A percentile compares a stretch with the other conserved stretches of the same genome.
phyloP scores from a whole-genome alignment of 495 filamentous ascomycete species.

The Talaromyces borbonicus region DNA sequence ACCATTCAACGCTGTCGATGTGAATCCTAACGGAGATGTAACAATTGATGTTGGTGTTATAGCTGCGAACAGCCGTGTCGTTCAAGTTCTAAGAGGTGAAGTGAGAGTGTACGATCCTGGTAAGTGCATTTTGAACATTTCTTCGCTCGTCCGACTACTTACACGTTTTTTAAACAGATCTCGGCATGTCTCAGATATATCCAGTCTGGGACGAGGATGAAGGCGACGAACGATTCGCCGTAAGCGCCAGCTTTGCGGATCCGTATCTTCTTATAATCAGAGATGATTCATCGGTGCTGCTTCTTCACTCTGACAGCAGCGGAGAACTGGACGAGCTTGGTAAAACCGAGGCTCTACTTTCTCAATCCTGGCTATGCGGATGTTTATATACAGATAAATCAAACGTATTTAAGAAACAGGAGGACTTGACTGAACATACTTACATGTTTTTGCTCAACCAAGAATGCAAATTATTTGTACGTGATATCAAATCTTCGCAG shows the following conservation, averaged over 20 bases:
- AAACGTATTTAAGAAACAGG: constrained; percentile 42
- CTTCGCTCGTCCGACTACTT: constrained; percentile 10
- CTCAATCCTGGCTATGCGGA: constrained; percentile 65
- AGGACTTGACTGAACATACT: constrained; percentile 30
- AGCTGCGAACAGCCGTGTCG: constrained; percentile 60
- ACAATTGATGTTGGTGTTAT: constrained; percentile 76
- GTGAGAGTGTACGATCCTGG: constrained; percentile 80
- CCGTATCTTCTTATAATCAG: constrained; percentile 79
- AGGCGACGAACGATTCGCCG: constrained; percentile 62
- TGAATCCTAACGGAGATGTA: constrained; percentile 74
- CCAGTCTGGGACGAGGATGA: constrained; percentile 84
- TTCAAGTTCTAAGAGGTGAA: constrained; percentile 77
- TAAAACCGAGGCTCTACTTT: constrained; percentile 32
- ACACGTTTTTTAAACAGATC: constrained; percentile 39
- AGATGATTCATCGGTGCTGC: constrained; percentile 66
- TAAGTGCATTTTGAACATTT: constrained; percentile 31
- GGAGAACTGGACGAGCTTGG: constrained; percentile 69
- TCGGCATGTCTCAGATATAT: constrained; percentile 79
- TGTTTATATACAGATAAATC: constrained; percentile 65
- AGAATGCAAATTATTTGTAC: constrained; percentile 63
- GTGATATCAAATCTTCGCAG: constrained; percentile 15
- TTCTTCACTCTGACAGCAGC: constrained; percentile 65
- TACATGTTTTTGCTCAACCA: constrained; percentile 64
- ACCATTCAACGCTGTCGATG: constrained; percentile 50
- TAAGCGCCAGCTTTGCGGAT: constrained; percentile 77